Percentiles rank a stretch among this genome's conserved stretches.
These are phyloP conservation scores for Russula olivacea DNA, from an alignment of 768 basidiomycete species.

Conservation along the genomic window DNA sequence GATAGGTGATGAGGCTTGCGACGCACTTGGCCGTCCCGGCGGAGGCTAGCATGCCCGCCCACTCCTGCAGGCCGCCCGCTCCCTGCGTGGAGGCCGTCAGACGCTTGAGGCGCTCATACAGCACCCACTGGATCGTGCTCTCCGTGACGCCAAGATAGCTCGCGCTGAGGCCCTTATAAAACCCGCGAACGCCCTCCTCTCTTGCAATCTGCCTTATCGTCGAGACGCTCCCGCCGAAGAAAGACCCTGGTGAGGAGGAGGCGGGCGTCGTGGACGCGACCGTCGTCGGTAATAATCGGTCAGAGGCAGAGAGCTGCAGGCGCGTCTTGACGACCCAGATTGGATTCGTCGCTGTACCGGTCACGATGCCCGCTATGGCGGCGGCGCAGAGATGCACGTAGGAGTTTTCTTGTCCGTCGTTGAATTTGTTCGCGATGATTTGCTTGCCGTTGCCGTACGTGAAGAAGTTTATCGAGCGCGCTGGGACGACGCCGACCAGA, in stretches of 20 bases:
- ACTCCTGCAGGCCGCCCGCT: slow-evolving; percentile 54
- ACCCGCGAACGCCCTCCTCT: slow-evolving; percentile 78
- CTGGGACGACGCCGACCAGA: slow-evolving; percentile 90
- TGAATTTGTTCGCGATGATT: slow-evolving; percentile 76
- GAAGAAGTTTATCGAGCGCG: slow-evolving; percentile 96
- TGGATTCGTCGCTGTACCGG: slow-evolving; percentile 90
- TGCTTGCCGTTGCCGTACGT: slow-evolving; percentile 96
- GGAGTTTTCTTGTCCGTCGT: slow-evolving; percentile 73
- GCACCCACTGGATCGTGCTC: slow-evolving; percentile 93
- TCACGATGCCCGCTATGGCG: slow-evolving; percentile 77
- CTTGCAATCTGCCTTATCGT: slow-evolving; percentile 70
- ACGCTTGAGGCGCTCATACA: slow-evolving; percentile 89
- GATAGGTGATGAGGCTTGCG: slow-evolving; percentile 93
- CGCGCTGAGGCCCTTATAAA: slow-evolving; percentile 94
- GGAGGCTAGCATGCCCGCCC: slow-evolving; percentile 79
- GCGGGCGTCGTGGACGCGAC: neutral
- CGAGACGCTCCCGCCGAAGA: slow-evolving; percentile 48
- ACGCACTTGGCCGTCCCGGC: slow-evolving; percentile 92
- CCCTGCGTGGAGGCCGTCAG: slow-evolving; percentile 51
- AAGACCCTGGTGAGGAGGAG: slow-evolving; percentile 26
- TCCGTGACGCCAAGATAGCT: slow-evolving; percentile 95
- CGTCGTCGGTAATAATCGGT: neutral
- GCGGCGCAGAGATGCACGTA: slow-evolving; percentile 84
- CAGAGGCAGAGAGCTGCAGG: slow-evolving; percentile 60
- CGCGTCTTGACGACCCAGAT: slow-evolving; percentile 99